phyloP scores from a whole-genome alignment of 2,329 filamentous ascomycete species.

The Triangularia setosa region DNA sequence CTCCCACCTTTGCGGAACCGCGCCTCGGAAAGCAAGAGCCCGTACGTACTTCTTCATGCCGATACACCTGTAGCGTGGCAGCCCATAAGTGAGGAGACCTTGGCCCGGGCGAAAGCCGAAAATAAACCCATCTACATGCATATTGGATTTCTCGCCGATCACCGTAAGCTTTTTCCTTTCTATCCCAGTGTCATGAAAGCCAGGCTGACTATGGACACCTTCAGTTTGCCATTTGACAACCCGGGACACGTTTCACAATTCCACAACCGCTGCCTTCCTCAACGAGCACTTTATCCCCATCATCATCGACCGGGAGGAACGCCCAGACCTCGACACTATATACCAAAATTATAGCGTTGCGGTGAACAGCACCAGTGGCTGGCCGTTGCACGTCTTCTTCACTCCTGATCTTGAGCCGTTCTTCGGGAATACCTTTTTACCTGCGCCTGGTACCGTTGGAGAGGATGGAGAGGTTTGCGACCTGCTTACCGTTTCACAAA shows the following conservation, averaged over 20 bases:
- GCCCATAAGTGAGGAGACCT: slow-evolving; percentile 71
- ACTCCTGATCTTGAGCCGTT: slow-evolving; percentile 90
- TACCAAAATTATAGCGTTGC: slow-evolving; percentile 99
- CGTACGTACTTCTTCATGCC: slow-evolving; percentile 66
- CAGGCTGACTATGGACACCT: neutral
- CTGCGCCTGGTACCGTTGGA: slow-evolving; percentile 64
- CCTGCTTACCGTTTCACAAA: slow-evolving; percentile 78
- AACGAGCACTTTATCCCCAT: slow-evolving; percentile 88
- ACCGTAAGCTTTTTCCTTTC: slow-evolving; percentile 59
- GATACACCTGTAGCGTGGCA: slow-evolving; percentile 90
- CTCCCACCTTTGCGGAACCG: slow-evolving; percentile 33
- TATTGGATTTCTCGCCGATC: slow-evolving; percentile 92
- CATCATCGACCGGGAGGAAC: slow-evolving; percentile 88
- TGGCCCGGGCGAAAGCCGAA: slow-evolving; percentile 71
- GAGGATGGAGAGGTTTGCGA: slow-evolving; percentile 56
- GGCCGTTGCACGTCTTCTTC: slow-evolving; percentile 95
- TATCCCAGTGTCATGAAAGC: neutral
- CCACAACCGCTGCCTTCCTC: slow-evolving; percentile 73
- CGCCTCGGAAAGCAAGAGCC: slow-evolving; percentile 41
- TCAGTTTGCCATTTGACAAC: slow-evolving; percentile 89
- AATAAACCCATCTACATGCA: slow-evolving; percentile 91
- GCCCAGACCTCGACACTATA: slow-evolving; percentile 88
- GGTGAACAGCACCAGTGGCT: slow-evolving; percentile 83
- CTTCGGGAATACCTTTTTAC: slow-evolving; percentile 96
- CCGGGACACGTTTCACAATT: slow-evolving; percentile 83